Conservation (phyloP, 352 stramenopile genomes). For the Lagenidium giganteum region DNA sequence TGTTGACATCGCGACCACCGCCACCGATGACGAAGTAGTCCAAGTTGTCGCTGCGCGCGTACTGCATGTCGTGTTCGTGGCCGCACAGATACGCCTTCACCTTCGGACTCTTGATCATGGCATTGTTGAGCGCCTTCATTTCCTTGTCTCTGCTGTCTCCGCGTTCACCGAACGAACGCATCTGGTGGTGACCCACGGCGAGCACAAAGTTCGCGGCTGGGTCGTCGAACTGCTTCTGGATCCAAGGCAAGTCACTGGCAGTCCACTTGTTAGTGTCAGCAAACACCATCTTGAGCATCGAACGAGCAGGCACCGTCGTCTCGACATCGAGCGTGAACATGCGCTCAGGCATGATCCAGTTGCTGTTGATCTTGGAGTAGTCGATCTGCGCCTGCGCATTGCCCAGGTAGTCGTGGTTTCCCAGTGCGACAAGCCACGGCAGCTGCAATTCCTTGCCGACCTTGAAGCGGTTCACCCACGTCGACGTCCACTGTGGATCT, state of each 20-base stretch:
- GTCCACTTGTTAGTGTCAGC: conserved; percentile 17
- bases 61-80: conserved; percentile 25
- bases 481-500: conserved; percentile 17
- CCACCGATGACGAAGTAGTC: conserved; percentile 24
- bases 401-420: conserved; percentile 22
- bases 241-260: conserved; percentile 17
- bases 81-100: conserved; percentile 21
- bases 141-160: conserved; percentile 8
- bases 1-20: conserved; percentile 12
- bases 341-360: conserved; percentile 22
- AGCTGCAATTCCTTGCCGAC: conserved; percentile 14
- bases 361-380: conserved; percentile 16
- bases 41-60: conserved; percentile 7
- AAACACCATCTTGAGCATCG: conserved; percentile 18
- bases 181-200: conserved; percentile 19
- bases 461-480: conserved; percentile 17
- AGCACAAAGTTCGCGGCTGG: conserved; percentile 11
- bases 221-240: conserved; percentile 10
- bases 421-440: conserved; percentile 20
- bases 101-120: conserved; percentile 10
- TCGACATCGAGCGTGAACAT: conserved; percentile 21
- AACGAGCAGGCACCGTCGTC: conserved; percentile 11
- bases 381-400: conserved; percentile 22
- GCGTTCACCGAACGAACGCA: conserved; percentile 12
- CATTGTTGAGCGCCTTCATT: conserved; percentile 11